Conservation (phyloP, 2,329 filamentous ascomycete species). For the Fusarium heterosporum region DNA sequence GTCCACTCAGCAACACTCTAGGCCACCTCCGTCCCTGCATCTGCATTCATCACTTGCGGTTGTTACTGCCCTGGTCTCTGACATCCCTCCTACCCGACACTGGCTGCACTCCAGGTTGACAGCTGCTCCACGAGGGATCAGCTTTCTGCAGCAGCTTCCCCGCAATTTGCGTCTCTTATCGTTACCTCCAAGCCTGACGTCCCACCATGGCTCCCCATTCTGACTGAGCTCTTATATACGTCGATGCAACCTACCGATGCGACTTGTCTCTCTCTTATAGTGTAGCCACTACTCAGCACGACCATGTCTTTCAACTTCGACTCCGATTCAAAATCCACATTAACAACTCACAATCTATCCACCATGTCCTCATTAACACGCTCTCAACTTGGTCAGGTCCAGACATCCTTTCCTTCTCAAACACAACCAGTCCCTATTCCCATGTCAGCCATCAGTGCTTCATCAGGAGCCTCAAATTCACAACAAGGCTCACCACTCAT, state of each 20-base stretch:
- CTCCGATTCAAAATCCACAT: conserved; percentile 41
- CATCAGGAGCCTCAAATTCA: conserved; percentile 67
- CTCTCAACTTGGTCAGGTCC: conserved; percentile 60
- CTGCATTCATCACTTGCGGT: conserved; percentile 44
- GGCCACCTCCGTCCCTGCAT: conserved; percentile 45
- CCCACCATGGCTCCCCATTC: conserved; percentile 53
- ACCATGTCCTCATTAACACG: conserved; percentile 57
- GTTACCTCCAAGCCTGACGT: conserved; percentile 46
- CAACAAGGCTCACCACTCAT: conserved; percentile 68
- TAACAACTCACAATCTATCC: conserved; percentile 47
- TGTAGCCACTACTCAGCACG: conserved; percentile 40
- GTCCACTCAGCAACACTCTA: conserved; percentile 42
- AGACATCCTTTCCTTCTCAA: conserved; percentile 58
- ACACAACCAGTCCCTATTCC: conserved; percentile 56
- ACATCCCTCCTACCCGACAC: conserved; percentile 31
- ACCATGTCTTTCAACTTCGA: conserved; percentile 46
- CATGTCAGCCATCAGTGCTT: conserved; percentile 66
- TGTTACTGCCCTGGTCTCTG: conserved; percentile 37
- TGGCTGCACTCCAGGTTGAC: conserved; percentile 46
- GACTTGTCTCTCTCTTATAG: conserved; percentile 42
- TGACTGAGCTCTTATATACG: conserved; percentile 53
- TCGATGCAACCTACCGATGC: conserved; percentile 51
- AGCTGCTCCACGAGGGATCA: conserved; percentile 44
- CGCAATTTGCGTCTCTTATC: conserved; percentile 41
- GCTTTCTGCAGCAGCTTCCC: conserved; percentile 44